Base-by-base conservation (phyloP, 2,329 filamentous ascomycete genomes). In the Magnaporthales sp. region DNA sequence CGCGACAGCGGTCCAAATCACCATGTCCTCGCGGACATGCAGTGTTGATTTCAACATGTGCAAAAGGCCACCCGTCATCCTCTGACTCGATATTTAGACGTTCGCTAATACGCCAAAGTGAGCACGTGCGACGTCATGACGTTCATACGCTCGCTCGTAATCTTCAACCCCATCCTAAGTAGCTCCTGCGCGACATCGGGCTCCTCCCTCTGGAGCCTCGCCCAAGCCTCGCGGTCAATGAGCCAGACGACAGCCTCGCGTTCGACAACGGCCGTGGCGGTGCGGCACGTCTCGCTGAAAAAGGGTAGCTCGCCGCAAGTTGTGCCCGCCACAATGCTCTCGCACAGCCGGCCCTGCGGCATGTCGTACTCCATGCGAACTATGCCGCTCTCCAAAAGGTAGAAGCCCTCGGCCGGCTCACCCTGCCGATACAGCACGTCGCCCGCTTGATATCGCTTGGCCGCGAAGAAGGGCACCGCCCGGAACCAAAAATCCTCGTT, bases 401-500 rank as follows among this genome's bases (percentile, higher is more conserved):
- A 98, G 78, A 99, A 98, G 3, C 90, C 92, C 31, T 89, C 85
- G 0, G 95, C 89, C 1, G 81, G 73, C 71, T 97, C 90, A 68
- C 92, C 93, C 51, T 90, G 86, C 4, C 85, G 83, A 77, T 94
- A 99, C 1, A 99, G 80, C 3, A 92, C 81, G 0, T 88, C 88
- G 3, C 91, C 92, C 0, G 88, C 84, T 0, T 83, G 71, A 69
- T 89, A 91, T 68, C 90, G 86, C 69, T 86, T 86, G 61, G 87
- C 86, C 54, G 81, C 79, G 74, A 99, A 97, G 79, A 91, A 98
- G 0, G 85, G 81, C 4, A 87, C 86, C 0, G 89, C 89, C 1
- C 87, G 87, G 77, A 93, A 94, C 95, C 95, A 99, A 75, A 98
- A 98, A 76, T 97, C 93, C 76, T 97, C 93, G 73, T 94, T 95